Evolutionary conservation across 106 monocot genomes (phyloP).

Genomic region (Dendrobium catenatum): DNA sequence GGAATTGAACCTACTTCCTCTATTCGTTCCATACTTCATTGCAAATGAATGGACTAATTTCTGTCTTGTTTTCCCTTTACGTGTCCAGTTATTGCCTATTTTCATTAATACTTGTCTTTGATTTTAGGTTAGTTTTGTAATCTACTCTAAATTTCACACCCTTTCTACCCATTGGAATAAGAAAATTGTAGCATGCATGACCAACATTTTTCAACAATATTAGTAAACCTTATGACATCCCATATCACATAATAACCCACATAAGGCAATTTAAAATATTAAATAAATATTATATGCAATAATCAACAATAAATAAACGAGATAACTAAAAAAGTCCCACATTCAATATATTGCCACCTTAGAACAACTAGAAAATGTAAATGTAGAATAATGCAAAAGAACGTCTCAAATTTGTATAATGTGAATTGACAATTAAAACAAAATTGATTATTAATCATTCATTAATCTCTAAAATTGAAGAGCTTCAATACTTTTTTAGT

Average conservation of each 20-base stretch:
- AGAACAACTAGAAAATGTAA: not conserved
- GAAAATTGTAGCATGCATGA: no score
- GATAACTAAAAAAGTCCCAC: not conserved
- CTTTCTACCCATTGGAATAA: no score
- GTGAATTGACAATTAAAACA: not conserved
- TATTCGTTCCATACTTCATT: no score
- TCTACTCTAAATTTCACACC: no score
- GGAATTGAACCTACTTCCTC: no score
- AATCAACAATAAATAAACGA: not conserved
- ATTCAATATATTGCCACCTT: not conserved
- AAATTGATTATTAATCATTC: not conserved
- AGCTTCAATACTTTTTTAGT: not conserved
- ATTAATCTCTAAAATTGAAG: not conserved
- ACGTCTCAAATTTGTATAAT: not conserved
- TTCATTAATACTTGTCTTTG: no score
- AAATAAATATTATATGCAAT: not conserved
- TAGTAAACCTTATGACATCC: no score
- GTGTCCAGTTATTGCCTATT: no score
- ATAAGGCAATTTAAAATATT: not conserved
- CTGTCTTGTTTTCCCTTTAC: no score
- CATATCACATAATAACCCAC: not conserved
- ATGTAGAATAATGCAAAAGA: not conserved
- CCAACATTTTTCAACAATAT: no score
- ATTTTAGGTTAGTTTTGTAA: no score
- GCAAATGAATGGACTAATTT: no score